Percentiles rank a stretch among this genome's conserved stretches.
Conservation (phyloP, 441 rosid genomes). For the Melianthus villosus region DNA sequence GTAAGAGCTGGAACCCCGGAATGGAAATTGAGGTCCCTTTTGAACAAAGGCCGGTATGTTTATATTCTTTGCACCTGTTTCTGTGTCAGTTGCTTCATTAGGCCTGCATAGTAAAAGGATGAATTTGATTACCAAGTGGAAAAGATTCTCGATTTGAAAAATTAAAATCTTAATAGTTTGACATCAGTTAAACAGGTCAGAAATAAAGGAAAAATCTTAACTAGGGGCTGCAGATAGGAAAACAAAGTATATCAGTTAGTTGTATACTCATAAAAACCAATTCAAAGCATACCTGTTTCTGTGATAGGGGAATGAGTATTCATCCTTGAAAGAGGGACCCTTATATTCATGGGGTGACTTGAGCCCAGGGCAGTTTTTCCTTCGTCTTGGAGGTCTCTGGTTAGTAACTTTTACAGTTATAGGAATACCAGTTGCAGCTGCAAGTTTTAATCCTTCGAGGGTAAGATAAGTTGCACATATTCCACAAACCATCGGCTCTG, state of each 20-base stretch:
- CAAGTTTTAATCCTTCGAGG: slow-evolving; percentile 80
- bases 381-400: slow-evolving; percentile 82
- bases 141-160: too few relatives aligned
- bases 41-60: slow-evolving; percentile 78
- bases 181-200: too few relatives aligned
- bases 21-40: slow-evolving; percentile 72
- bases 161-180: too few relatives aligned
- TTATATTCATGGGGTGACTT: slow-evolving; percentile 88
- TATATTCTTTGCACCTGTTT: neutral
- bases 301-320: slow-evolving; percentile 73
- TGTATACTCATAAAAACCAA: too few relatives aligned
- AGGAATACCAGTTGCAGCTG: slow-evolving; percentile 82
- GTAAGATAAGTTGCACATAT: too few relatives aligned
- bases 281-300: slow-evolving; percentile 7
- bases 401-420: slow-evolving; percentile 54
- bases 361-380: slow-evolving; percentile 38
- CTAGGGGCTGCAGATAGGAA: too few relatives aligned
- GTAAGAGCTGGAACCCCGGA: slow-evolving; percentile 74
- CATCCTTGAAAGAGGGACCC: slow-evolving; percentile 57
- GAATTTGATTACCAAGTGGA: neutral
- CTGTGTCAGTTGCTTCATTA: neutral
- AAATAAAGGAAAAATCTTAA: too few relatives aligned
- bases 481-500: too few relatives aligned
- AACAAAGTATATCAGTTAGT: too few relatives aligned
- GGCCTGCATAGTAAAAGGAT: neutral